Evolutionary conservation across 371 early-diverging fungal species (phyloP).

Genomic region (Fennellomyces sp.): DNA sequence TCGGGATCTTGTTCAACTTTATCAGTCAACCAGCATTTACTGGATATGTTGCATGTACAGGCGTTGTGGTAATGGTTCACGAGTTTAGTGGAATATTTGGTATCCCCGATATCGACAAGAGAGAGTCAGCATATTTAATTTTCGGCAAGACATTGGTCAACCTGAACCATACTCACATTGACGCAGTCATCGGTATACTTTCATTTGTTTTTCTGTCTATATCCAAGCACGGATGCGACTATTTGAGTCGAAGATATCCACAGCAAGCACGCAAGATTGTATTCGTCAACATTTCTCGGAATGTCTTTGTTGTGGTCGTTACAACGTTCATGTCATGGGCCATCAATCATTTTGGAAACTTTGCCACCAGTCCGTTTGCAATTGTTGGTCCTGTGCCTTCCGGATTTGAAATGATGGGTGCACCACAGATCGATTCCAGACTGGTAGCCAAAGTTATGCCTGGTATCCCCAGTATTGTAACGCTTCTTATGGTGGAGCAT

Average conservation of each 20-base stretch:
- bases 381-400: slow-evolving; percentile 74
- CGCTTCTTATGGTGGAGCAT: slow-evolving; percentile 87
- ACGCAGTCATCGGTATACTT: slow-evolving; percentile 65
- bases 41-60: slow-evolving; percentile 80
- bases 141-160: slow-evolving; percentile 57
- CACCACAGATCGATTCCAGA: slow-evolving; percentile 48
- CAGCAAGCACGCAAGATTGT: slow-evolving; percentile 35
- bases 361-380: slow-evolving; percentile 40
- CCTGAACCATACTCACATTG: slow-evolving; percentile 48
- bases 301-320: slow-evolving; percentile 76
- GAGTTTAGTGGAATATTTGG: slow-evolving; percentile 81
- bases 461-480: slow-evolving; percentile 65
- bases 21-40: slow-evolving; percentile 77
- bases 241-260: slow-evolving; percentile 42
- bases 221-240: slow-evolving; percentile 33
- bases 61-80: slow-evolving; percentile 75
- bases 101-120: slow-evolving; percentile 66
- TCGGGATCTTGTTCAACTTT: slow-evolving; percentile 84
- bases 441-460: slow-evolving; percentile 47
- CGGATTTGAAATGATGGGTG: slow-evolving; percentile 66
- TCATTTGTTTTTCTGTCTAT: slow-evolving; percentile 53
- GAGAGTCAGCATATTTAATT: slow-evolving; percentile 58
- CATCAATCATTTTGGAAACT: slow-evolving; percentile 51
- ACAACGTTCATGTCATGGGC: slow-evolving; percentile 74
- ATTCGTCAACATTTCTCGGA: slow-evolving; percentile 65